Percentiles rank a stretch among this genome's conserved stretches.
Evolutionary conservation across 495 filamentous ascomycete species (phyloP).

Genomic region (Cercophora sp.): DNA sequence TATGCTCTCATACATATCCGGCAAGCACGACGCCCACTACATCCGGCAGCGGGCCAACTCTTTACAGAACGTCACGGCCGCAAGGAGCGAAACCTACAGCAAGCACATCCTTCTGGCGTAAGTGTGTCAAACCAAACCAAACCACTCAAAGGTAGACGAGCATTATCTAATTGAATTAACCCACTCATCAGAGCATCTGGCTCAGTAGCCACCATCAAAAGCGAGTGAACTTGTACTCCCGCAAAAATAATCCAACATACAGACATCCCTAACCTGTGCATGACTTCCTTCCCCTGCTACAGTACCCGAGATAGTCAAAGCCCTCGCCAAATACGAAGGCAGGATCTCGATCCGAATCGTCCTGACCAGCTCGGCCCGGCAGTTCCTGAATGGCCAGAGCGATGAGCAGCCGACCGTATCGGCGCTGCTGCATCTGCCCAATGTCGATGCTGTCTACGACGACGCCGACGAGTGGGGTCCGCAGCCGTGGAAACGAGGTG

Average conservation of each 20-base stretch:
- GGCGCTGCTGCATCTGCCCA: slow-evolving; percentile 41
- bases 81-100: slow-evolving; percentile 54
- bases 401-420: slow-evolving; percentile 62
- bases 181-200: slow-evolving; percentile 32
- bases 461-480: slow-evolving; percentile 78
- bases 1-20: slow-evolving; percentile 34
- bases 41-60: slow-evolving; percentile 26
- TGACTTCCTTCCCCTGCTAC: background rate
- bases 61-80: slow-evolving; percentile 28
- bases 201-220: slow-evolving; percentile 82
- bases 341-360: slow-evolving; percentile 75
- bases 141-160: no score
- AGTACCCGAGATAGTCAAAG: slow-evolving; percentile 64
- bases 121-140: no score
- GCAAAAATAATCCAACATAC: background rate
- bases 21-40: slow-evolving; percentile 32
- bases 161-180: slow-evolving; percentile 20
- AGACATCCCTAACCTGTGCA: background rate
- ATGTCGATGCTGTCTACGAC: slow-evolving; percentile 68
- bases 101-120: slow-evolving; percentile 72
- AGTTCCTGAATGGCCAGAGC: slow-evolving; percentile 67
- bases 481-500: slow-evolving; percentile 64
- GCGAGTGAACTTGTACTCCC: slow-evolving; percentile 3
- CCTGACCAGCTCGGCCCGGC: slow-evolving; percentile 63
- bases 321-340: slow-evolving; percentile 49